Conservation (phyloP, 139 green algal species). For the Klebsormidium nitens region DNA sequence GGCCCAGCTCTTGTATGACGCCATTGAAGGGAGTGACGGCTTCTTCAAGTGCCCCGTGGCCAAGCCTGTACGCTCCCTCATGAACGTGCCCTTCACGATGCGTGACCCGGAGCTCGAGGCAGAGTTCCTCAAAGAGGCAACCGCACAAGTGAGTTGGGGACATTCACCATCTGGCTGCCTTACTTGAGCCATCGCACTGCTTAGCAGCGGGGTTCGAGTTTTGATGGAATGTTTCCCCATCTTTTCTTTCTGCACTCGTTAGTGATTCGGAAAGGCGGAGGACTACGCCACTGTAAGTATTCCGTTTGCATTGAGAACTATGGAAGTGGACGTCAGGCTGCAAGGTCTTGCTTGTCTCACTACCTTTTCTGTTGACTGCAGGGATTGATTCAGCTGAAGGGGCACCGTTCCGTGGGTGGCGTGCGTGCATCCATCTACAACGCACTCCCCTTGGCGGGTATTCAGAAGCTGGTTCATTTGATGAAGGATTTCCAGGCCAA, state of each 20-base stretch:
- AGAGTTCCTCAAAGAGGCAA: constrained; percentile 68
- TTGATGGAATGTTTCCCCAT: too few species aligned
- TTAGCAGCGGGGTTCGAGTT: too few species aligned
- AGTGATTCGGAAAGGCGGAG: constrained; percentile 14
- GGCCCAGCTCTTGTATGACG: constrained; percentile 82
- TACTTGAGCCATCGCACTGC: constrained; percentile 28
- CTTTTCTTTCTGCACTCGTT: background rate
- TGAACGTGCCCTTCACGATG: constrained; percentile 99
- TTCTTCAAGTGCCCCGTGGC: constrained; percentile 70
- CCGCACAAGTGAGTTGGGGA: too few species aligned
- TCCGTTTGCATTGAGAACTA: too few species aligned
- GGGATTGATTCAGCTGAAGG: constrained; percentile 93
- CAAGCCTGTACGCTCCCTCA: constrained; percentile 69
- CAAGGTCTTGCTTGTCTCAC: too few species aligned
- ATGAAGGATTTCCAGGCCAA: constrained; percentile 82
- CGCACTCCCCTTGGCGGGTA: constrained; percentile 89
- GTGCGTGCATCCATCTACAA: constrained; percentile 99
- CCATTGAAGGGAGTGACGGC: constrained; percentile 28
- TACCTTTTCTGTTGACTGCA: too few species aligned
- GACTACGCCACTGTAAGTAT: too few species aligned
- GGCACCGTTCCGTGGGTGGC: constrained; percentile 93
- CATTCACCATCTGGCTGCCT: constrained; percentile 19
- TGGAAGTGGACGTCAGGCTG: too few species aligned
- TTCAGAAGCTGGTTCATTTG: constrained; percentile 75
- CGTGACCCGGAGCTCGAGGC: constrained; percentile 77